Base-by-base conservation (phyloP, 1,139 yeast genomes). In the Yamadazyma dendronema region DNA sequence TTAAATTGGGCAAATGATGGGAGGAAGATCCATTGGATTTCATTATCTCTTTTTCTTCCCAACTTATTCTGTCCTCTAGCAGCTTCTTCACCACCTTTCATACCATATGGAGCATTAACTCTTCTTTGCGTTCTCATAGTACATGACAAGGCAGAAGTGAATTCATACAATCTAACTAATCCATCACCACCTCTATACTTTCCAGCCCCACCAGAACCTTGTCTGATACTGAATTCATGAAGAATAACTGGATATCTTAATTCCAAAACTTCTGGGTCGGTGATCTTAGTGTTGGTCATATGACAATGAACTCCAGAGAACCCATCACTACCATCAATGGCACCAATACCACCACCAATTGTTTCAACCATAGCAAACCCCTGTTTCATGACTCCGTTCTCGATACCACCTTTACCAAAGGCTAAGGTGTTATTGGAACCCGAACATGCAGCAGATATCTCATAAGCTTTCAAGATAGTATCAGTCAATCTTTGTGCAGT, bases 1-100 rank as follows among this genome's bases (percentile, higher is more conserved):
- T 50, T 50, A 21, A 51, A 47, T 37, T 51, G 53, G 8, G 56
- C 51, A 37, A 47, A 36, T 1, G 56, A 40, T 19, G 53, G 50
- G 24, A 51, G 32, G 52, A 55, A 40, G 19, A 47, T 47, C 54
- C 62, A 40, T 38, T 43, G 40, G 38, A 50, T 42, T 12, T 42
- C 45, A 44, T 53, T 42, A 48, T 47, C 36, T 53, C 54, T 36
- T 25, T 46, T 47, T 34, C 61, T 54, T 17, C 70, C 50, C 82
- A 86, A 79, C 17, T 73, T 50, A 47, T 83, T 84, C 40, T 67
- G 58, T 8, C 92, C 92, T 33, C 76, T 59, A 13, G 56, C 57
- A 4, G 85, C 90, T 36, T 70, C 67, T 10, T 57, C 61, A n/a
- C 56, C 56, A 19, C 57, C 57, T 28, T 46, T 43, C 33, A 52